Evolutionary conservation across 257 asterid genomes (phyloP).

Genomic region (Rauvolfia tetraphylla): DNA sequence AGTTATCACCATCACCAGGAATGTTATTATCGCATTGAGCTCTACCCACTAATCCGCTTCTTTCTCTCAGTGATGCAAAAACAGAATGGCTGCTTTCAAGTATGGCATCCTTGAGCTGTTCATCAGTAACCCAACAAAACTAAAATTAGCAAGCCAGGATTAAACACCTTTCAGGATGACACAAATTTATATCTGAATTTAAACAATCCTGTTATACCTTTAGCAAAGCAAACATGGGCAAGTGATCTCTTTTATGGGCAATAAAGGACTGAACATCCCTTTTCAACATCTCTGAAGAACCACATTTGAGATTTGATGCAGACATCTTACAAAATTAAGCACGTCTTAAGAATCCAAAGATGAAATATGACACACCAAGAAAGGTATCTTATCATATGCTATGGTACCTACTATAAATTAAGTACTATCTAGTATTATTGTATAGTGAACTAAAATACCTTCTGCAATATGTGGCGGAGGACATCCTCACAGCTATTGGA

Average conservation of each 20-base stretch:
- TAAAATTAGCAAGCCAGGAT: slow-evolving; percentile 12
- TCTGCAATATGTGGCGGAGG: slow-evolving; percentile 31
- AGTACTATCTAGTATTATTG: not conserved
- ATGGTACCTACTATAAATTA: not conserved
- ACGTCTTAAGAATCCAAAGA: not conserved
- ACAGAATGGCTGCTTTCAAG: slow-evolving; percentile 38
- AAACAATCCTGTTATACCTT: slow-evolving; percentile 34
- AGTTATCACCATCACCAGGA: slow-evolving; percentile 17
- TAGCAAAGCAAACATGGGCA: slow-evolving; percentile 31
- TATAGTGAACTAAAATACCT: slow-evolving; percentile 33
- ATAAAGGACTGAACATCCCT: slow-evolving; percentile 59
- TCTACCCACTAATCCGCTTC: slow-evolving; percentile 42
- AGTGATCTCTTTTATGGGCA: slow-evolving; percentile 38
- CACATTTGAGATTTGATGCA: slow-evolving; percentile 25
- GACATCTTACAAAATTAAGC: slow-evolving; percentile 29
- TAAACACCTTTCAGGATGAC: not conserved
- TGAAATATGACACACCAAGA: not conserved
- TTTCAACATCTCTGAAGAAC: slow-evolving; percentile 38
- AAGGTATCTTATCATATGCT: not conserved
- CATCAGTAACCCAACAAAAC: slow-evolving; percentile 15
- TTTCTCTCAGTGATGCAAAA: slow-evolving; percentile 46
- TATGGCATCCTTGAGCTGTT: slow-evolving; percentile 57
- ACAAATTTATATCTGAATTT: not conserved
- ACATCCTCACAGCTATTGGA: slow-evolving; percentile 48
- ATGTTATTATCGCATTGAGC: slow-evolving; percentile 24